Percentiles rank a stretch among this genome's conserved stretches.
Conservation (phyloP, 768 basidiomycete genomes). For the Tephrocybe sp. region DNA sequence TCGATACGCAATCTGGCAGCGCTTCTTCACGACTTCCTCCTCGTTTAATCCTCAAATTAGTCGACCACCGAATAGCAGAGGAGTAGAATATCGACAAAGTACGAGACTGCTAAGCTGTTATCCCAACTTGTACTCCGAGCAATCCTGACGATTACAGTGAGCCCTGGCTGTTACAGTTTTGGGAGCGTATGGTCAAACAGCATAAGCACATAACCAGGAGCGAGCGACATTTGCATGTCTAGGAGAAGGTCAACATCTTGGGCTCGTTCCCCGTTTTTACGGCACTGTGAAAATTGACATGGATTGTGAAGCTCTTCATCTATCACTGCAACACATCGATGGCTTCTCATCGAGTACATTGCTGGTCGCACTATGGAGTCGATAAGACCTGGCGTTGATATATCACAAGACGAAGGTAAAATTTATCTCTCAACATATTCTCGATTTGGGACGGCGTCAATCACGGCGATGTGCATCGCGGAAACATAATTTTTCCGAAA, state of each 20-base stretch:
- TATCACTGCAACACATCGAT: too few relatives aligned
- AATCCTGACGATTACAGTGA: too few relatives aligned
- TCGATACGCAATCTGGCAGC: too few relatives aligned
- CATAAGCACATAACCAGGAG: too few relatives aligned
- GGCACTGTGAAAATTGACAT: too few relatives aligned
- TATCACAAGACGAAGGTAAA: neutral
- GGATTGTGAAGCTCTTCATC: too few relatives aligned
- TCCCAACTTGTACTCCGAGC: too few relatives aligned
- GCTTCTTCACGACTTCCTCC: neutral
- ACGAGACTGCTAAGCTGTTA: neutral
- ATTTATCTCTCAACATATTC: conserved; percentile 1
- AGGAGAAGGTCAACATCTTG: too few relatives aligned
- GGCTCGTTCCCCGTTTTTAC: too few relatives aligned
- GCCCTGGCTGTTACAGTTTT: too few relatives aligned
- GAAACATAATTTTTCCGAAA: conserved; percentile 3
- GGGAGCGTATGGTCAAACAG: too few relatives aligned
- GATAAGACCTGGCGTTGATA: neutral
- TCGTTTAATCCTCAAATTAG: neutral
- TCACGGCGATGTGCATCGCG: conserved; percentile 1
- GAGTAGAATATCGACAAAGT: neutral
- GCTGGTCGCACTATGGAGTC: neutral
- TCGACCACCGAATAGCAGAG: neutral
- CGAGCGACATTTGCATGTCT: too few relatives aligned
- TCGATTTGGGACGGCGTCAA: conserved; percentile 1
- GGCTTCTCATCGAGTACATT: conserved; percentile 7